Evolutionary conservation across 2,329 filamentous ascomycete species (phyloP).

Genomic region (Fusarium redolens): DNA sequence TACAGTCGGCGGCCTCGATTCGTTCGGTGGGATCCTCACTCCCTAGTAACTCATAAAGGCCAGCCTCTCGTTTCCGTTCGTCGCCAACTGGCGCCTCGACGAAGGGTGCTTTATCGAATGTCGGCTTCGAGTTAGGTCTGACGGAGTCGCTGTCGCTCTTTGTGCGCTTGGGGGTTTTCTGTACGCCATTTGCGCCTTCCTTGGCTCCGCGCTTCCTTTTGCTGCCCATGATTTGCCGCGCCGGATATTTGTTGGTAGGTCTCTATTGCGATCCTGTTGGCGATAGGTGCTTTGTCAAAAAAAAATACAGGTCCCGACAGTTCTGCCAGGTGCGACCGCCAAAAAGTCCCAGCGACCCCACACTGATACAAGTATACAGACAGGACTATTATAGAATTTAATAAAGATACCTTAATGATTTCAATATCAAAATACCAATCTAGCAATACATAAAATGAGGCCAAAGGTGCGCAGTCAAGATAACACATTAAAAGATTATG

Average conservation of each 20-base stretch:
- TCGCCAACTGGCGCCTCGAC: constrained; percentile 62
- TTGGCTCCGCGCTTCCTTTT: constrained; percentile 53
- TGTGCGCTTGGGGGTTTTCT: constrained; percentile 45
- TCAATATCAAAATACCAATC: too few relatives aligned
- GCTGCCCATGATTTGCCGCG: constrained; percentile 43
- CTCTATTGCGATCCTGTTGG: not conserved
- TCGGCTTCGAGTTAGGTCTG: constrained; percentile 18
- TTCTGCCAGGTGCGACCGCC: constrained; percentile 43
- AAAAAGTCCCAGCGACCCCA: constrained; percentile 33
- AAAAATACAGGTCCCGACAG: constrained; percentile 12
- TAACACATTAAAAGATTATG: too few relatives aligned
- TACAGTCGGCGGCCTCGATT: constrained; percentile 67
- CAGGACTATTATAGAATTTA: too few relatives aligned
- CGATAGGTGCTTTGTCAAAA: constrained; percentile 10
- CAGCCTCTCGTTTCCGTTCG: constrained; percentile 68
- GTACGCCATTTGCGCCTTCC: constrained; percentile 42
- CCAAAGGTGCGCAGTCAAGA: too few relatives aligned
- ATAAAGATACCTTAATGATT: too few relatives aligned
- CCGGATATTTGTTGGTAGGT: too few relatives aligned
- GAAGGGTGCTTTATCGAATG: constrained; percentile 57
- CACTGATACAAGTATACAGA: not conserved
- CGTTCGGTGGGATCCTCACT: constrained; percentile 68
- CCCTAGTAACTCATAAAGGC: constrained; percentile 70
- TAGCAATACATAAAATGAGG: too few relatives aligned
- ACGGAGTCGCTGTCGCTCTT: constrained; percentile 44